A percentile compares a stretch with the other conserved stretches of the same genome.
Conservation (phyloP, 2,329 filamentous ascomycete genomes). For the Trichoderma hamatum region DNA sequence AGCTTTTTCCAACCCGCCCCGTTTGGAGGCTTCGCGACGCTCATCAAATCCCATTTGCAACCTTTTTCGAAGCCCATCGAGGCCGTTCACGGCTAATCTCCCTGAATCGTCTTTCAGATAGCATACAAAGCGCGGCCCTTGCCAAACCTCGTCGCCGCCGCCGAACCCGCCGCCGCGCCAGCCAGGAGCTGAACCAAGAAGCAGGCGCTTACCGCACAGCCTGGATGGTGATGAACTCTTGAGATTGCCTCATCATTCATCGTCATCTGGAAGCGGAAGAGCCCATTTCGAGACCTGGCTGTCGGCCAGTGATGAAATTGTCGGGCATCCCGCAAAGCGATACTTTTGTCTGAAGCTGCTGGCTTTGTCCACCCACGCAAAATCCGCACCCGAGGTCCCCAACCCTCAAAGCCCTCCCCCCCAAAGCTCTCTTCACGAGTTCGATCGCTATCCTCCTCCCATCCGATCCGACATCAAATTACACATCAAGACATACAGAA, state of each 20-base stretch:
- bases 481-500: conserved; percentile 30
- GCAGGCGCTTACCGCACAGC: conserved; percentile 42
- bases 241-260: conserved; percentile 31
- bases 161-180: conserved; percentile 39
- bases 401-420: conserved; percentile 31
- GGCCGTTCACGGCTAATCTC: conserved; percentile 24
- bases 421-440: conserved; percentile 31
- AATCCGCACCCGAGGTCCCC: conserved; percentile 39
- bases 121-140: conserved; percentile 16
- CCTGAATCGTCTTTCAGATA: conserved; percentile 17
- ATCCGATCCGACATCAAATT: conserved; percentile 26
- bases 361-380: conserved; percentile 37
- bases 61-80: conserved; percentile 9
- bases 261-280: conserved; percentile 29
- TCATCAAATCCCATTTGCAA: conserved; percentile 18
- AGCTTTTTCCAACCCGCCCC: conserved; percentile 17
- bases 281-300: conserved; percentile 32
- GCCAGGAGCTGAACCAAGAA: conserved; percentile 35
- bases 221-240: conserved; percentile 37
- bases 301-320: conserved; percentile 34
- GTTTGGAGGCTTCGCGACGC: conserved; percentile 18
- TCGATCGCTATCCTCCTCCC: conserved; percentile 31
- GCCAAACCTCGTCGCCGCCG: conserved; percentile 33
- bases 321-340: conserved; percentile 35
- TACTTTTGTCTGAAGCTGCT: conserved; percentile 30